phyloP scores from a whole-genome alignment of 176 grass and related monocot genomes.

The Musa itinerans region DNA sequence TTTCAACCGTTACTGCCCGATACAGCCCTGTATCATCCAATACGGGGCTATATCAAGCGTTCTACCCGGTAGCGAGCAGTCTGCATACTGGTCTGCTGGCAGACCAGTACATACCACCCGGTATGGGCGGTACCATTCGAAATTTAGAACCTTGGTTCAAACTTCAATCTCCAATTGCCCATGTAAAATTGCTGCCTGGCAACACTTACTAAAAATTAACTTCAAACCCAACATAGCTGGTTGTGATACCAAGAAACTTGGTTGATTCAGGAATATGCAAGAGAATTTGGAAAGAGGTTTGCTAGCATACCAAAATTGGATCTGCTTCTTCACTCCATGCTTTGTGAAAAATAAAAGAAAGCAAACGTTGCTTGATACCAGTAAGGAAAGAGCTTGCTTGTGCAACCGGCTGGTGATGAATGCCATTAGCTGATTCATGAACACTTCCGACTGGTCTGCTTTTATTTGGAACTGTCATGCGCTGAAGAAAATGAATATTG shows the following conservation, averaged over 20 bases:
- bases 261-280: conserved; percentile 1
- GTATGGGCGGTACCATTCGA: too few species aligned
- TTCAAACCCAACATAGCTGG: neutral
- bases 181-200: too few species aligned
- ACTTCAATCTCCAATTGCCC: too few species aligned
- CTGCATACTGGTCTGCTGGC: rapidly evolving
- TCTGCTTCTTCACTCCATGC: conserved; percentile 81
- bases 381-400: conserved; percentile 53
- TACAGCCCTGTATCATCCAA: too few species aligned
- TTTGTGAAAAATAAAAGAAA: conserved; percentile 89
- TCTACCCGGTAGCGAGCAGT: too few species aligned
- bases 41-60: too few species aligned
- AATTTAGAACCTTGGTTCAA: too few species aligned
- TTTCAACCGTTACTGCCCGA: too few species aligned
- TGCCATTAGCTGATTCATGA: conserved; percentile 21
- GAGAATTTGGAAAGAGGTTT: conserved; percentile 14
- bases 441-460: neutral
- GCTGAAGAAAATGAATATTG: conserved; percentile 7
- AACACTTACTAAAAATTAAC: neutral
- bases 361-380: conserved; percentile 85
- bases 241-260: neutral
- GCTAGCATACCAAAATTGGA: conserved; percentile 52
- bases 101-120: too few species aligned
- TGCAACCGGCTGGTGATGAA: conserved; percentile 38
- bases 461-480: neutral